phyloP scores from a whole-genome alignment of 2,329 filamentous ascomycete species.

The Bipolaris zeicola region DNA sequence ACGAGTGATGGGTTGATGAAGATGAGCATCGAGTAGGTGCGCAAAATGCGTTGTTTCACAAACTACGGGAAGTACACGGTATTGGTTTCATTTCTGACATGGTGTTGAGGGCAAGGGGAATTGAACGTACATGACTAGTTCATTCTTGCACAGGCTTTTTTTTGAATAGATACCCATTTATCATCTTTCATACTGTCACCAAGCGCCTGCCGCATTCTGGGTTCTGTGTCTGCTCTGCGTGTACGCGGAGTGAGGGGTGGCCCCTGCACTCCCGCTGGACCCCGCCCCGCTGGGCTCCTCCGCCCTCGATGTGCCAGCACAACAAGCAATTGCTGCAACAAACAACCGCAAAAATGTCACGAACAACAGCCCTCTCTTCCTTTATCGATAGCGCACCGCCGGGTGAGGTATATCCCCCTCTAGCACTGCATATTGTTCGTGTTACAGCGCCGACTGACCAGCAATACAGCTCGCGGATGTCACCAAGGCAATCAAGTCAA shows the following conservation, averaged over 20 bases:
- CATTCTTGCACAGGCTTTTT: slow-evolving; percentile 3
- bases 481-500: slow-evolving; percentile 86
- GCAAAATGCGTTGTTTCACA: background rate
- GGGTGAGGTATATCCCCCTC: slow-evolving; percentile 75
- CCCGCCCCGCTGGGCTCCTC: slow-evolving; percentile 32
- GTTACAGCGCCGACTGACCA: slow-evolving; percentile 28
- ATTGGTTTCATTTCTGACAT: slow-evolving; percentile 24
- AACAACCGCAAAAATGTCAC: slow-evolving; percentile 38
- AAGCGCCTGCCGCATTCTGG: background rate
- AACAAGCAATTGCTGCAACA: slow-evolving; percentile 14
- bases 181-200: background rate
- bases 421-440: slow-evolving; percentile 1
- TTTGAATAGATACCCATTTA: slow-evolving; percentile 22
- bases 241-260: slow-evolving; percentile 6
- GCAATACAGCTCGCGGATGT: slow-evolving; percentile 77
- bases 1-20: slow-evolving; percentile 96
- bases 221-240: background rate
- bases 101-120: slow-evolving; percentile 26
- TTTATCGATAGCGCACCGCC: slow-evolving; percentile 95
- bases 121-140: background rate
- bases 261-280: slow-evolving; percentile 25
- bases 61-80: slow-evolving; percentile 1
- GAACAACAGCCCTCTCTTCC: slow-evolving; percentile 60
- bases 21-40: slow-evolving; percentile 83
- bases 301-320: slow-evolving; percentile 15